Evolutionary conservation across 2,329 filamentous ascomycete species (phyloP).

Genomic region (Colletotrichum cereale): DNA sequence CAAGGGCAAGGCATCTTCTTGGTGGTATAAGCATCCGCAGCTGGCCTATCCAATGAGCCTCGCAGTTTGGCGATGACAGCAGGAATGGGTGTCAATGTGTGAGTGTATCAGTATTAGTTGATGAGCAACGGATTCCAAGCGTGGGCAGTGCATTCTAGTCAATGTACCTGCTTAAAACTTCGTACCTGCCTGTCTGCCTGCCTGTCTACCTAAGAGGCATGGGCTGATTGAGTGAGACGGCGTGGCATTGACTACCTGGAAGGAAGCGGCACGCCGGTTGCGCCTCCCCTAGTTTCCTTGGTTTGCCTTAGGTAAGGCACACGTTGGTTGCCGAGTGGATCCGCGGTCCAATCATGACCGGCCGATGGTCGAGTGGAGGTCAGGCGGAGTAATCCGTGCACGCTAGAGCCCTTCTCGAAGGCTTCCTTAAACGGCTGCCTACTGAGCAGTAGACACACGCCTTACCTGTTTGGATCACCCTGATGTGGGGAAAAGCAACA

Average conservation of each 20-base stretch:
- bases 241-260: neutral
- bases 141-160: neutral
- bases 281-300: neutral
- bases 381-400: neutral
- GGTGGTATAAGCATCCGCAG: neutral
- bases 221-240: neutral
- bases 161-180: too few species aligned
- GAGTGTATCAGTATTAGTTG: neutral
- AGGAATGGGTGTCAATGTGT: neutral
- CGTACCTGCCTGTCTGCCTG: neutral
- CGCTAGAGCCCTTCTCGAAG: conserved; percentile 33
- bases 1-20: neutral
- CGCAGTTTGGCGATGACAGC: neutral
- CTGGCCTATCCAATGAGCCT: conserved; percentile 2
- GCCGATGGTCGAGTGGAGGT: neutral
- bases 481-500: conserved; percentile 6
- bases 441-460: neutral
- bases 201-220: too few species aligned
- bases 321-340: neutral
- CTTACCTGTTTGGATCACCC: neutral
- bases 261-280: neutral
- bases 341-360: neutral
- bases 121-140: neutral
- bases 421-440: conserved; percentile 35
- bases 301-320: too few species aligned